A percentile compares a stretch with the other conserved stretches of the same genome.
Evolutionary conservation across 371 early-diverging fungal species (phyloP).

Genomic region (Mortierella polycephala): DNA sequence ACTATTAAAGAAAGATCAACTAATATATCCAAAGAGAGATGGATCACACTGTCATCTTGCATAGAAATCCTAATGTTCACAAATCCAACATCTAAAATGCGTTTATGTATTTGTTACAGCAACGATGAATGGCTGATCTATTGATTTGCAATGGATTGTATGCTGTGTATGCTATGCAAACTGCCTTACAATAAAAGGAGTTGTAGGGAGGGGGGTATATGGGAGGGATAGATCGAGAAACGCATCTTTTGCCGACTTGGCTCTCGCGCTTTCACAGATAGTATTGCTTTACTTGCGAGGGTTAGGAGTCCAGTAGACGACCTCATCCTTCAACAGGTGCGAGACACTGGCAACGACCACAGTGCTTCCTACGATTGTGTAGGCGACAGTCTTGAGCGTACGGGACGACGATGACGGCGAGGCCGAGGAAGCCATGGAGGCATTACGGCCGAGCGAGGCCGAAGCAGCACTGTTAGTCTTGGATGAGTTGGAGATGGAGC

Average conservation of each 20-base stretch:
- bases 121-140: background rate
- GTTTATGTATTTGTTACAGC: background rate
- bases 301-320: conserved; percentile 54
- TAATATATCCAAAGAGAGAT: background rate
- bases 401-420: conserved; percentile 8
- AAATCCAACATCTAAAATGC: no score
- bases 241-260: background rate
- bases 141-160: background rate
- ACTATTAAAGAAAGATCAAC: no score
- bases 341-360: conserved; percentile 25
- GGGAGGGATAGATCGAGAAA: background rate
- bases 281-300: conserved; percentile 27
- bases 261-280: background rate
- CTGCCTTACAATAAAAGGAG: background rate
- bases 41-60: background rate
- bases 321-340: conserved; percentile 41
- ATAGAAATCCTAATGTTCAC: background rate
- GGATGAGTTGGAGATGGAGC: conserved; percentile 35
- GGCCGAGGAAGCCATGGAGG: conserved; percentile 1
- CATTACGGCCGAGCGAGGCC: conserved; percentile 14
- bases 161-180: background rate
- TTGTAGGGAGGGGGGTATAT: background rate
- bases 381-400: conserved; percentile 35
- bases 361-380: conserved; percentile 27
- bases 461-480: conserved; percentile 15